These are phyloP conservation scores for Silene uniflora DNA, from an alignment of 148 eudicot genomes.

Conservation along the genomic window DNA sequence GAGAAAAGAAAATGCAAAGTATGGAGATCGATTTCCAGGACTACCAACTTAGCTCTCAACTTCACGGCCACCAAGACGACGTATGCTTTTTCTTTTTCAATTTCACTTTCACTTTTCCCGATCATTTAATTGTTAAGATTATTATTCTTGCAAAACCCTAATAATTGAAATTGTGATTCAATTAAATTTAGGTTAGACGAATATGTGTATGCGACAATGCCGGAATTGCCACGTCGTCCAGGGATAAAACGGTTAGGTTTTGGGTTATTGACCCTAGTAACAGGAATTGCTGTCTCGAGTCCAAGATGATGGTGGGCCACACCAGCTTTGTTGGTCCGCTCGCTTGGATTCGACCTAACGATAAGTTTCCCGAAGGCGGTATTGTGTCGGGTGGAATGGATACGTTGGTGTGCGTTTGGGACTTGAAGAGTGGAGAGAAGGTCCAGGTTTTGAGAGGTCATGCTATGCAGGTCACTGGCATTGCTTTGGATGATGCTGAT, in stretches of 20 bases:
- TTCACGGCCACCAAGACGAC: slow-evolving; percentile 28
- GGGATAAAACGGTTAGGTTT: slow-evolving; percentile 76
- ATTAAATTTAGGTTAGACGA: slow-evolving; percentile 59
- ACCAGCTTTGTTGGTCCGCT: slow-evolving; percentile 89
- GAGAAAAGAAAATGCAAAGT: background rate
- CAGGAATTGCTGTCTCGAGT: slow-evolving; percentile 30
- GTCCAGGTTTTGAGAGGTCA: slow-evolving; percentile 64
- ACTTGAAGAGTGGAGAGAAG: slow-evolving; percentile 65
- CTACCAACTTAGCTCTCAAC: slow-evolving; percentile 57
- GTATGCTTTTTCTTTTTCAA: background rate
- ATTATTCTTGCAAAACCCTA: slow-evolving; percentile 1
- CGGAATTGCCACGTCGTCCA: slow-evolving; percentile 89
- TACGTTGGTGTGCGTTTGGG: slow-evolving; percentile 70
- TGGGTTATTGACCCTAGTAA: slow-evolving; percentile 58
- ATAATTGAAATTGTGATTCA: background rate
- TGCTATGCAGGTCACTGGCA: slow-evolving; percentile 75
- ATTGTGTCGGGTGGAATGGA: slow-evolving; percentile 96
- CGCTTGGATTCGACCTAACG: slow-evolving; percentile 71
- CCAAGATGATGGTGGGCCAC: slow-evolving; percentile 76
- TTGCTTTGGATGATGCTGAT: slow-evolving; percentile 70
- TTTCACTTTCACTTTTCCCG: background rate
- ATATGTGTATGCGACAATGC: slow-evolving; percentile 71
- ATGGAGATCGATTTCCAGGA: slow-evolving; percentile 68
- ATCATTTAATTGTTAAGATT: background rate
- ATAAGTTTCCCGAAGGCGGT: slow-evolving; percentile 71